Base-by-base conservation (phyloP, 192 early-diverging fungal genomes). In the Backusella tarrabulga region DNA sequence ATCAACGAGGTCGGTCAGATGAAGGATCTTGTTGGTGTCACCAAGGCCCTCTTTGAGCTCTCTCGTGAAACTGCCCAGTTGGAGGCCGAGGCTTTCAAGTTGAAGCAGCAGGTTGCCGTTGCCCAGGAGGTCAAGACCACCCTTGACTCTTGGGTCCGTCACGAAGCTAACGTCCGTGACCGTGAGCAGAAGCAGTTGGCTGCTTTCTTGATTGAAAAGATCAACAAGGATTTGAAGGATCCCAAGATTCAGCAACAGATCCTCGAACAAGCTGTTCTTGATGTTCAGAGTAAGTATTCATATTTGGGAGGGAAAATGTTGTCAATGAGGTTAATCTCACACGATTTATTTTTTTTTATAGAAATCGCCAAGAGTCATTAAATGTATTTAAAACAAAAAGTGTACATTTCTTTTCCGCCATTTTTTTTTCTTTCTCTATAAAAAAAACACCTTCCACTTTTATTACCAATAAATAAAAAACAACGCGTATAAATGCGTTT, bases 81-180 rank as follows among this genome's bases (percentile, higher is more conserved):
- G 80, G 96, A 98, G 83, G 96, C 96, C 44, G 92, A 97, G 85
- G 93, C 95, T 60, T 99, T 95, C 82, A 93, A 96, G 86, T 90
- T 98, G 68, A 95, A 99, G 93, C 97, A 99, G 85, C 91, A 91
- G 80, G 93, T 92, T 34, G 87, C 90, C 68, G 89, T 95, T 76
- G 90, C 91, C 72, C 29, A 82, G 40, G 96, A 99, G 85, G 90
- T 95, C 81, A 97, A 97, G 92, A 56, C 86, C 21, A 91, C 93
- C 70, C 88, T 99, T 26, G 97, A 99, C 87, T 93, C 94, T 46
- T 99, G 97, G 97, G 96, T 98, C 46, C 96, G 97, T 82, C 95
- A 99, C 82, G 97, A 99, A 87, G 90, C 92, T 76, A 88, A 88
- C 26, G 90, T 99, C 68, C 96, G 97, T 86, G 97, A 98, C 83